Percentiles rank a stretch among this genome's conserved stretches.
phyloP scores from a whole-genome alignment of 2,329 filamentous ascomycete species.

The Fusarium sp. region DNA sequence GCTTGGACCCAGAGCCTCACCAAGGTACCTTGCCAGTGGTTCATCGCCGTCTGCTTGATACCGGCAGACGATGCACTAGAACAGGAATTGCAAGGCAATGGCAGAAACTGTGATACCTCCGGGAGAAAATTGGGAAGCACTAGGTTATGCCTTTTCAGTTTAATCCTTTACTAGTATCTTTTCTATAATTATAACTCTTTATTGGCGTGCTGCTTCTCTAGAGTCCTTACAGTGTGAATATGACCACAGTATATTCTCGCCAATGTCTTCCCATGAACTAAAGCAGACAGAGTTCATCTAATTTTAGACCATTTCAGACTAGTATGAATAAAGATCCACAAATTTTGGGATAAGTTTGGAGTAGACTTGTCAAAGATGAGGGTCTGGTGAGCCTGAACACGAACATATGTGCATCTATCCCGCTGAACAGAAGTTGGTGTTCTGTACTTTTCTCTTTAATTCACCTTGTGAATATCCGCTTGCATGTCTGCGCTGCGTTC shows the following conservation, averaged over 20 bases:
- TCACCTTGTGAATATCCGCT: too few relatives aligned
- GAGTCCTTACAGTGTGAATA: too few relatives aligned
- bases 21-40: too few relatives aligned
- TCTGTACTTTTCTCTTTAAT: too few relatives aligned
- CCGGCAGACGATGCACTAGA: too few relatives aligned
- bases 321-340: neutral
- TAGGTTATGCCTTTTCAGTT: fast-evolving
- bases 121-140: fast-evolving
- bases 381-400: fast-evolving
- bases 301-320: neutral
- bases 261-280: neutral
- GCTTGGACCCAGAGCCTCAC: too few relatives aligned
- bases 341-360: neutral
- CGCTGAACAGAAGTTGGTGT: too few relatives aligned
- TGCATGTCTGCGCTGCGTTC: fast-evolving
- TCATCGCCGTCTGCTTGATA: too few relatives aligned
- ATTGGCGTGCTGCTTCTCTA: too few relatives aligned
- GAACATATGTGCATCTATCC: neutral
- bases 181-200: too few relatives aligned
- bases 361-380: neutral
- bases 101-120: neutral
- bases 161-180: fast-evolving
- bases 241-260: fast-evolving
- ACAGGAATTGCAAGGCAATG: too few relatives aligned
- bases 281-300: too few relatives aligned